Conservation (phyloP, 345 rosid genomes). For the Eucalyptus lansdowneana region DNA sequence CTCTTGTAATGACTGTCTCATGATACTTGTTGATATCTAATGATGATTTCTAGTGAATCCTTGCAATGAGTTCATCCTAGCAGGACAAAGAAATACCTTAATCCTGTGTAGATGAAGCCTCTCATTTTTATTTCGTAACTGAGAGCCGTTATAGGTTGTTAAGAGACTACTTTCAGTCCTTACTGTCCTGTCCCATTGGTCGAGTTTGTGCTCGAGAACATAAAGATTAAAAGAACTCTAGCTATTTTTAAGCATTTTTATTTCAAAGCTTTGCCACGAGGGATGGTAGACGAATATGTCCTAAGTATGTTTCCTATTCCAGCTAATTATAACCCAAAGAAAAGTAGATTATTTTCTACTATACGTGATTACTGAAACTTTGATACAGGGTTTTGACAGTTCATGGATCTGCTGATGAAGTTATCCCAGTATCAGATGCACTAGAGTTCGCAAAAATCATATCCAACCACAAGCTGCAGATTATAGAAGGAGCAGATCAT, state of each 20-base stretch:
- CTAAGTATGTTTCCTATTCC: neutral
- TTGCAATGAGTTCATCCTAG: neutral
- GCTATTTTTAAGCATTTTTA: too few relatives aligned
- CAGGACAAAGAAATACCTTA: neutral
- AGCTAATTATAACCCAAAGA: neutral
- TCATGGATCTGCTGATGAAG: conserved; percentile 54
- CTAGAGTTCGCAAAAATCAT: conserved; percentile 57
- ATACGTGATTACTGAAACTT: neutral
- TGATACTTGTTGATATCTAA: neutral
- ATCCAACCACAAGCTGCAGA: conserved; percentile 49
- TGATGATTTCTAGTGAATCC: neutral
- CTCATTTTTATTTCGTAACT: neutral
- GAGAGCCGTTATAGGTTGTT: neutral
- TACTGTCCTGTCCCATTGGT: neutral
- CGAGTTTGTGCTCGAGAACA: too few relatives aligned
- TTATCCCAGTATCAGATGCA: conserved; percentile 55
- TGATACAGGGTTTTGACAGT: conserved; percentile 57
- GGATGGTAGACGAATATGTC: neutral
- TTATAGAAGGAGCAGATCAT: conserved; percentile 69
- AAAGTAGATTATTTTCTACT: neutral
- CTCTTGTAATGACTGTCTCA: neutral
- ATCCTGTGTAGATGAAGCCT: neutral
- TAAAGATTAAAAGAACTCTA: neutral
- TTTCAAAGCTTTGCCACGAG: neutral
- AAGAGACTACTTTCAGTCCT: neutral